phyloP scores from a whole-genome alignment of 2,329 filamentous ascomycete genomes.

The Thelonectria blattea region DNA sequence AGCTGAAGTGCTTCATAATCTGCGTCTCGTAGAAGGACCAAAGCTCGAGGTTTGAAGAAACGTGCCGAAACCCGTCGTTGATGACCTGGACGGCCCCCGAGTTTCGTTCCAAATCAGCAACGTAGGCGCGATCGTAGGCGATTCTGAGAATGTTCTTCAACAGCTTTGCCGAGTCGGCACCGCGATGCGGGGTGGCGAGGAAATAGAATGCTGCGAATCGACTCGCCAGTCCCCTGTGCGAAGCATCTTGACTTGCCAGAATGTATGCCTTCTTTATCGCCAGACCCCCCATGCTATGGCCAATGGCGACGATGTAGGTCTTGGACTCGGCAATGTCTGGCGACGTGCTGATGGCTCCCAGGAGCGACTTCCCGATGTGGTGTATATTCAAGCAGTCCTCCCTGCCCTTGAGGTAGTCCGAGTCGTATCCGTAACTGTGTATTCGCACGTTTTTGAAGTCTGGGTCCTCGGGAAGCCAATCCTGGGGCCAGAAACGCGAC shows the following conservation, averaged over 20 bases:
- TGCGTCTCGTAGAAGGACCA: slow-evolving; percentile 56
- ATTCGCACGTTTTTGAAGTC: slow-evolving; percentile 36
- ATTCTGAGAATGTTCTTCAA: slow-evolving; percentile 46
- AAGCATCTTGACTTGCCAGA: slow-evolving; percentile 41
- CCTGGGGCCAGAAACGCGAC: slow-evolving; percentile 46
- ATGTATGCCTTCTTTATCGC: slow-evolving; percentile 44
- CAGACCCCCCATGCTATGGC: slow-evolving; percentile 54
- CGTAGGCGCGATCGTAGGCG: slow-evolving; percentile 41
- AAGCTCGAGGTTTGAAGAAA: slow-evolving; percentile 44
- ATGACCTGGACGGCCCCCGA: slow-evolving; percentile 46
- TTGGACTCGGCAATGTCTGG: slow-evolving; percentile 26
- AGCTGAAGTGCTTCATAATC: slow-evolving; percentile 20
- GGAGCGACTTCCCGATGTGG: slow-evolving; percentile 41
- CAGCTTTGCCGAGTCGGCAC: slow-evolving; percentile 45
- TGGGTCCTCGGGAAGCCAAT: slow-evolving; percentile 33
- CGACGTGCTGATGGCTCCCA: slow-evolving; percentile 36
- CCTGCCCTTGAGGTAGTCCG: slow-evolving; percentile 38
- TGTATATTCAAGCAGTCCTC: slow-evolving; percentile 40
- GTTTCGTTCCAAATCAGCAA: slow-evolving; percentile 46
- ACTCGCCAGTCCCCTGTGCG: slow-evolving; percentile 36
- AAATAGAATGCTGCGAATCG: slow-evolving; percentile 46
- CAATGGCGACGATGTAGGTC: slow-evolving; percentile 49
- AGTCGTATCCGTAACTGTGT: slow-evolving; percentile 44
- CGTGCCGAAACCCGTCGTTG: slow-evolving; percentile 53
- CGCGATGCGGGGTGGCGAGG: slow-evolving; percentile 50